phyloP scores from a whole-genome alignment of 176 grass and related monocot species.

The Eleusine indica region DNA sequence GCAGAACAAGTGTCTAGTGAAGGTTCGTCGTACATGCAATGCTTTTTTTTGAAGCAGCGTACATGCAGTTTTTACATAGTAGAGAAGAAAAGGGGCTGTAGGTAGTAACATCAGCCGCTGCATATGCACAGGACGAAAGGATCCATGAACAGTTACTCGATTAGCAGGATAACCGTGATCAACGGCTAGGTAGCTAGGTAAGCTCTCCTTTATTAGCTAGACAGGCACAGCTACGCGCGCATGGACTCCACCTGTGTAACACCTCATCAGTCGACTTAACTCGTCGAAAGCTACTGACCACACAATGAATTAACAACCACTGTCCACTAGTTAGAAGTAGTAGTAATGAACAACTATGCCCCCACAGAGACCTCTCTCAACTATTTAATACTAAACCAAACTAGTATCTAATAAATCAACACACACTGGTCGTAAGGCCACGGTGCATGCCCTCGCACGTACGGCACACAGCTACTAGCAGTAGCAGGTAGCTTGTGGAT shows the following conservation, averaged over 20 bases:
- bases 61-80: background rate
- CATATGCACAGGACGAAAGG: background rate
- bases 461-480: background rate
- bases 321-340: background rate
- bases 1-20: background rate
- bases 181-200: slow-evolving; percentile 29
- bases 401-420: background rate
- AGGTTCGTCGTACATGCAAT: background rate
- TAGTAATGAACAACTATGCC: background rate
- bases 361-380: background rate
- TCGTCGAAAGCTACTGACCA: slow-evolving; percentile 28
- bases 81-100: background rate
- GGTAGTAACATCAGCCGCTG: background rate
- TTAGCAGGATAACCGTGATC: slow-evolving; percentile 45
- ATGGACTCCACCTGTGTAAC: slow-evolving; percentile 30
- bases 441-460: background rate
- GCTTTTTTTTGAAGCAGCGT: no score
- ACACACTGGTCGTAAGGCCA: background rate
- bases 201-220: slow-evolving; percentile 14
- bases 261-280: slow-evolving; percentile 29
- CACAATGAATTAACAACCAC: background rate
- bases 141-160: slow-evolving; percentile 10
- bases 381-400: background rate
- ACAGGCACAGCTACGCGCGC: slow-evolving; percentile 1
- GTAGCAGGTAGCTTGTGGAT: background rate